These are phyloP conservation scores for Vigna hirtella DNA, from an alignment of 306 rosid genomes.

Conservation along the genomic window DNA sequence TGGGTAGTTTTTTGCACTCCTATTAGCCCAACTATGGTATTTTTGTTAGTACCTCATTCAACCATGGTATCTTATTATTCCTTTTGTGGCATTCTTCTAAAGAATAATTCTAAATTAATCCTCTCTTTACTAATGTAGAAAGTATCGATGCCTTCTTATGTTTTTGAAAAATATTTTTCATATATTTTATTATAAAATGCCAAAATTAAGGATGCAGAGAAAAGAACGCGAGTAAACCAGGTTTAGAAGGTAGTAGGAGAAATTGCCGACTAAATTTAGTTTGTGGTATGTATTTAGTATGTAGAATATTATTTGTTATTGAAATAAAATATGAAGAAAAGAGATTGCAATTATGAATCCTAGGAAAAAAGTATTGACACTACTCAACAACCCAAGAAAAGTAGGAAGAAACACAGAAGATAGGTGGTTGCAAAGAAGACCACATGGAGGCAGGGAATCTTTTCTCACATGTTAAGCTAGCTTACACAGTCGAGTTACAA, in stretches of 20 bases:
- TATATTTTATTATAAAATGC: neutral
- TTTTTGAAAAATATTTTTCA: neutral
- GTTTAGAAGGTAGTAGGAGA: neutral
- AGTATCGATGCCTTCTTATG: neutral
- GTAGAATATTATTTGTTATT: conserved; percentile 41
- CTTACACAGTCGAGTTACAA: neutral
- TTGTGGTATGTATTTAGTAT: conserved; percentile 26
- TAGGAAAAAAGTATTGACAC: conserved; percentile 5
- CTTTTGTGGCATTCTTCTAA: conserved; percentile 25
- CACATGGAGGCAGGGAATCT: conserved; percentile 36
- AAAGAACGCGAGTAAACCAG: neutral
- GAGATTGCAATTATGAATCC: conserved; percentile 1
- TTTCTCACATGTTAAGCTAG: conserved; percentile 29
- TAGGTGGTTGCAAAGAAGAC: conserved; percentile 28
- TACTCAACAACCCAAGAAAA: conserved; percentile 17
- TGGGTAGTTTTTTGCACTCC: neutral
- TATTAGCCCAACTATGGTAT: neutral
- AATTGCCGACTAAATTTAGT: conserved; percentile 37
- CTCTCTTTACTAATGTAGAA: neutral
- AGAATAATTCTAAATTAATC: neutral
- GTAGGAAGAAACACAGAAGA: conserved; percentile 19
- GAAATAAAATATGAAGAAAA: conserved; percentile 2
- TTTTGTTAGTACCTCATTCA: neutral
- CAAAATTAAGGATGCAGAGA: conserved; percentile 1
- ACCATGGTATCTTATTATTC: neutral